phyloP scores from a whole-genome alignment of 2,329 filamentous ascomycete genomes.

The Xylaria sp. region DNA sequence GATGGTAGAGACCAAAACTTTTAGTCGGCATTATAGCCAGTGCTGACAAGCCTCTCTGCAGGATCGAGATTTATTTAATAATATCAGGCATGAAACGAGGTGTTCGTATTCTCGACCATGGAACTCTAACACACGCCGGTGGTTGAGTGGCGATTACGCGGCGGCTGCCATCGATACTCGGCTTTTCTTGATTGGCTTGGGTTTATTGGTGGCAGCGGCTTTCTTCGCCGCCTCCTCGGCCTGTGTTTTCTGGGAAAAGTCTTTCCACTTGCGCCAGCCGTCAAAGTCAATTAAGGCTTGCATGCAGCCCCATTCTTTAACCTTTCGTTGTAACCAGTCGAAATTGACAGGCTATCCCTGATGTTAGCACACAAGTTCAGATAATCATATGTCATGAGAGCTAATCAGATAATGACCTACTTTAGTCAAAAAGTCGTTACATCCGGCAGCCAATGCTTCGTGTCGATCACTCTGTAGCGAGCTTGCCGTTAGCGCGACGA shows the following conservation, averaged over 20 bases:
- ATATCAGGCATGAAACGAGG: not conserved
- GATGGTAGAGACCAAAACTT: not conserved
- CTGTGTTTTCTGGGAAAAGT: constrained; percentile 68
- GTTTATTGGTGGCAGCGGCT: constrained; percentile 48
- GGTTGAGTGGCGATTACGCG: constrained; percentile 25
- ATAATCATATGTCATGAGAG: not conserved
- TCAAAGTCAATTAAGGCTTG: constrained; percentile 98
- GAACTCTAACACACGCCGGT: not conserved
- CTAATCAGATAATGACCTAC: constrained; percentile 58
- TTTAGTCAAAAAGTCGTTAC: constrained; percentile 98
- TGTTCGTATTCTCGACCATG: not conserved
- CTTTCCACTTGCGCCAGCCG: constrained; percentile 97
- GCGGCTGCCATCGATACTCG: constrained; percentile 53
- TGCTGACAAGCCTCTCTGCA: not conserved
- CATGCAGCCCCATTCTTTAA: constrained; percentile 99
- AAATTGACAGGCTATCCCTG: constrained; percentile 86
- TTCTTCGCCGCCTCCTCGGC: constrained; percentile 57
- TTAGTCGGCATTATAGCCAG: not conserved
- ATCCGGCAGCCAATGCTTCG: constrained; percentile 92
- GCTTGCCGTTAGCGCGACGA: constrained; percentile 94
- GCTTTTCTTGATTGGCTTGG: constrained; percentile 57
- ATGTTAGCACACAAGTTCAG: constrained; percentile 20
- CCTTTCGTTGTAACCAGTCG: constrained; percentile 95
- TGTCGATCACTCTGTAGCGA: constrained; percentile 95
- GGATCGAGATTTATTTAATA: not conserved